These are phyloP conservation scores for Capsicum chinense DNA, from an alignment of 257 asterid genomes.

Conservation along the genomic window DNA sequence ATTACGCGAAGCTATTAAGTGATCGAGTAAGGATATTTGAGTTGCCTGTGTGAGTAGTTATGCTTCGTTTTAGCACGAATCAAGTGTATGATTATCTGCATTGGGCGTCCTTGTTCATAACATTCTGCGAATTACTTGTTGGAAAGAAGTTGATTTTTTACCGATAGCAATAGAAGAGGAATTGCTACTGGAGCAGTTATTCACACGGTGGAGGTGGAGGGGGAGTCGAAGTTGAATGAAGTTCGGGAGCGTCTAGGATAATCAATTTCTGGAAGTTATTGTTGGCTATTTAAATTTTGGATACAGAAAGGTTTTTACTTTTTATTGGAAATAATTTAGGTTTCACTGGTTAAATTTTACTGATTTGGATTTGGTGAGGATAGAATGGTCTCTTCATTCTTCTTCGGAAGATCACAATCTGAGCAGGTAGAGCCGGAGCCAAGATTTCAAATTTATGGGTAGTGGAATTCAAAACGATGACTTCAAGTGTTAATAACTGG, in stretches of 20 bases:
- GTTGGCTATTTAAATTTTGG: not conserved
- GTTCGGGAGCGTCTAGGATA: not conserved
- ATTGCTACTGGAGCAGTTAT: conserved; percentile 3
- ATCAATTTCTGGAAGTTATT: not conserved
- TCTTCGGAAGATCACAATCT: not conserved
- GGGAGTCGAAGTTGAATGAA: not conserved
- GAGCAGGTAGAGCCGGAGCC: not conserved
- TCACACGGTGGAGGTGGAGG: not conserved
- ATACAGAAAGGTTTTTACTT: not conserved
- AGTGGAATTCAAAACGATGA: not conserved
- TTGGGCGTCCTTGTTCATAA: not conserved
- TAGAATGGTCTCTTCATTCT: not conserved
- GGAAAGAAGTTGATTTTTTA: not conserved
- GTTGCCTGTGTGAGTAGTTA: not conserved
- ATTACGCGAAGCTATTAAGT: not conserved
- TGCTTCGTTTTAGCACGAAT: not conserved
- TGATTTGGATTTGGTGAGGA: not conserved
- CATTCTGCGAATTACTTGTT: not conserved
- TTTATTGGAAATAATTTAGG: not conserved
- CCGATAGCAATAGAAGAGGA: not conserved
- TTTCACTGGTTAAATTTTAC: not conserved
- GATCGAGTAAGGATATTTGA: not conserved
- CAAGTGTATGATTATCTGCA: not conserved
- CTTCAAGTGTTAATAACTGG: not conserved
- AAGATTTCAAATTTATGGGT: not conserved